phyloP scores from a whole-genome alignment of 129 eudicot species.

The Artemisia argyi region DNA sequence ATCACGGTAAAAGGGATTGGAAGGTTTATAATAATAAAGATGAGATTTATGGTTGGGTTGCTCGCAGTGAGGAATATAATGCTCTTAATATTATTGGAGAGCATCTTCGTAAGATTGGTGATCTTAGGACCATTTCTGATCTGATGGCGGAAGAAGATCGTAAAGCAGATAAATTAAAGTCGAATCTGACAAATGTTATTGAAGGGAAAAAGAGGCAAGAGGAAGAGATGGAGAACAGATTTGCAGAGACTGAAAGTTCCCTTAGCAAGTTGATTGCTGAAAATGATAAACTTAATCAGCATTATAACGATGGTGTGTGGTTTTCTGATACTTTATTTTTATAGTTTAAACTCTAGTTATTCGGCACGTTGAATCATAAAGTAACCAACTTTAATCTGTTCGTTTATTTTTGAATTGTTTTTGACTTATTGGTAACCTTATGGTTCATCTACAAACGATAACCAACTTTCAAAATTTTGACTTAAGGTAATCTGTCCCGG shows the following conservation, averaged over 20 bases:
- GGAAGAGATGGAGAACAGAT: constrained; percentile 61
- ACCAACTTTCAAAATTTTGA: too few species aligned
- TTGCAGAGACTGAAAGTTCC: constrained; percentile 57
- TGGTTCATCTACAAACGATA: too few species aligned
- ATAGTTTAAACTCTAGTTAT: not conserved
- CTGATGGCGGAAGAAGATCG: constrained; percentile 65
- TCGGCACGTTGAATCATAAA: too few species aligned
- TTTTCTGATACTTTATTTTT: not conserved
- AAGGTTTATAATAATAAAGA: constrained; percentile 35
- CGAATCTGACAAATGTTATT: constrained; percentile 53
- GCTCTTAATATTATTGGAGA: constrained; percentile 52
- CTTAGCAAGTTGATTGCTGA: constrained; percentile 53
- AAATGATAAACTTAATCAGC: constrained; percentile 68
- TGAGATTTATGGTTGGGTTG: constrained; percentile 87
- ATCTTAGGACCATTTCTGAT: constrained; percentile 64
- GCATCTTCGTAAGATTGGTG: constrained; percentile 70
- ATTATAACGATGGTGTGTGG: constrained; percentile 67
- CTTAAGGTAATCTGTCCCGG: too few species aligned
- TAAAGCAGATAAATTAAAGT: constrained; percentile 50
- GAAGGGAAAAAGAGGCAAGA: constrained; percentile 60
- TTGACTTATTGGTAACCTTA: too few species aligned
- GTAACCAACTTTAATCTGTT: too few species aligned
- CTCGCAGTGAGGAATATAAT: constrained; percentile 80
- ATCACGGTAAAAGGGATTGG: constrained; percentile 80
- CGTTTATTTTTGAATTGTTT: too few species aligned